Percentiles rank a stretch among this genome's conserved stretches.
Evolutionary conservation across 2,329 filamentous ascomycete genomes (phyloP).

Genomic region (Aspergillus awamori): DNA sequence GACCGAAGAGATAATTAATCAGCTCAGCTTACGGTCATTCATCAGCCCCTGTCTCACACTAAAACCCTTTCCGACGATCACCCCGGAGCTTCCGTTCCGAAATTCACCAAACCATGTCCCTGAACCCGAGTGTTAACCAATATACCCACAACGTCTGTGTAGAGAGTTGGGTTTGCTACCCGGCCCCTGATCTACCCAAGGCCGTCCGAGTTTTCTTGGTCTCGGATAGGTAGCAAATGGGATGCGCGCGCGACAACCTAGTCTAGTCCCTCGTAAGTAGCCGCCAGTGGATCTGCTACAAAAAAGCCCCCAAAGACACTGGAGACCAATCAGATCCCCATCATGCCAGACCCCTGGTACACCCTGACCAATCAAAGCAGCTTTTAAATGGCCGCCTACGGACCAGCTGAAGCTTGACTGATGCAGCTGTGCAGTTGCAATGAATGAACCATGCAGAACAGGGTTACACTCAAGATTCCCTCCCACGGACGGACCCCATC

Average conservation of each 20-base stretch:
- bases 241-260: not conserved
- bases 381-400: constrained; percentile 2
- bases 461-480: not conserved
- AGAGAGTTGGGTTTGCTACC: not conserved
- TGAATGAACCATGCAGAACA: not conserved
- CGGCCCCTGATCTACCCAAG: not conserved
- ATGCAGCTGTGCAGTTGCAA: not conserved
- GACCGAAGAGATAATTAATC: not conserved
- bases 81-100: not conserved
- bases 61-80: not conserved
- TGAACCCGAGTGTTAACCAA: not conserved
- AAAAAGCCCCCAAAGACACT: not conserved
- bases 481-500: not conserved
- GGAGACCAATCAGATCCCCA: not conserved
- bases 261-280: not conserved
- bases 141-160: no score
- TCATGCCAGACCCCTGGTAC: not conserved
- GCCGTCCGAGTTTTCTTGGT: not conserved
- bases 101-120: not conserved
- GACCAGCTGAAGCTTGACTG: not conserved
- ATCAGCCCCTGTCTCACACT: not conserved
- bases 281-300: not conserved
- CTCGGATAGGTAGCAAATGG: not conserved
- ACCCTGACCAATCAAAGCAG: not conserved
- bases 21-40: not conserved